Percentiles rank a stretch among this genome's conserved stretches.
phyloP scores from a whole-genome alignment of 768 basidiomycete genomes.

The Naganishia kalamii region DNA sequence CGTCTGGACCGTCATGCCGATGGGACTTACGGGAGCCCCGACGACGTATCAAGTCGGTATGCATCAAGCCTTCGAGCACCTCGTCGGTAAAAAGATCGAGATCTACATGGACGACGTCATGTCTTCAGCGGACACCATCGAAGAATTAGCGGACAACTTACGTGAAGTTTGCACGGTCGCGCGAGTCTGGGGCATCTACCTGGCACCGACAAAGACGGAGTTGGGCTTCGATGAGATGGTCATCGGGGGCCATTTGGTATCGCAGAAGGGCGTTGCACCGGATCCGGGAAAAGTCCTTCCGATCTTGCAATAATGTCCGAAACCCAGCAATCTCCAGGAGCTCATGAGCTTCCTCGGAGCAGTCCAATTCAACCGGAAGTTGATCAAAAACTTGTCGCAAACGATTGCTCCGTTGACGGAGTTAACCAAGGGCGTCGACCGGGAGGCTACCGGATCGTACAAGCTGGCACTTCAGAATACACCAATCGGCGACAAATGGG shows the following conservation, averaged over 20 bases:
- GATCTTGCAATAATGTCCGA: conserved; percentile 47
- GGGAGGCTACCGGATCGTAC: conserved; percentile 36
- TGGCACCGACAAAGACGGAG: conserved; percentile 47
- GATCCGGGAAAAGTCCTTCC: conserved; percentile 49
- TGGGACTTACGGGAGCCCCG: conserved; percentile 50
- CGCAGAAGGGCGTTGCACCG: conserved; percentile 45
- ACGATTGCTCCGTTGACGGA: conserved; percentile 47
- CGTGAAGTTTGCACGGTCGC: conserved; percentile 36
- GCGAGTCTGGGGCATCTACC: conserved; percentile 44
- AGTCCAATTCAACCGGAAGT: too few relatives aligned
- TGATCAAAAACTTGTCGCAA: too few relatives aligned
- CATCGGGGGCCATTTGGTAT: conserved; percentile 47
- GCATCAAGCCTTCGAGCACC: conserved; percentile 30
- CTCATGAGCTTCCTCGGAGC: too few relatives aligned
- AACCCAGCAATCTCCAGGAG: too few relatives aligned
- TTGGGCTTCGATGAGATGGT: conserved; percentile 48
- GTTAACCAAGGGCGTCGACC: conserved; percentile 31
- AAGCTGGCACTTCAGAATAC: conserved; percentile 31
- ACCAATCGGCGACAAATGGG: conserved; percentile 33
- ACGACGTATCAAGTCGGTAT: conserved; percentile 32
- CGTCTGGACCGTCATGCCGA: conserved; percentile 47
- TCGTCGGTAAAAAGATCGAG: conserved; percentile 36
- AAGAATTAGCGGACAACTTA: conserved; percentile 37
- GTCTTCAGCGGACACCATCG: conserved; percentile 44
- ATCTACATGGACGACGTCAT: conserved; percentile 50